Evolutionary conservation across 2,329 filamentous ascomycete genomes (phyloP).

Genomic region (Cytospora leucostoma): DNA sequence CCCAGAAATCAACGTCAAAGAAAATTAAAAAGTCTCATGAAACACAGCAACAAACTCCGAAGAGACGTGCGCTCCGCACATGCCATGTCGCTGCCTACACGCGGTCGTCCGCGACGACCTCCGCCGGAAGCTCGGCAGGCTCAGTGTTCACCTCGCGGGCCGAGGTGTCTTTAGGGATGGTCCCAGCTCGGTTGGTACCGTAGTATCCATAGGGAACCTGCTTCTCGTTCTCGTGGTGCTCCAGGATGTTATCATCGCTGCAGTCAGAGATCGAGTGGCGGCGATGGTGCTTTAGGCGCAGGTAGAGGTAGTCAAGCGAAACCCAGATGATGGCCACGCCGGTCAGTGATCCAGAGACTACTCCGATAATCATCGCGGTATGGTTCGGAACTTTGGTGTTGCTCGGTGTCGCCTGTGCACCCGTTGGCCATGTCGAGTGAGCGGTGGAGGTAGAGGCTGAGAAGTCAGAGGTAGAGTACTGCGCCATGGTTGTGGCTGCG

Average conservation of each 20-base stretch:
- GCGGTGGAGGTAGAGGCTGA: no score
- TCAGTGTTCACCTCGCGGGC: background rate
- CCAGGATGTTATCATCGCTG: background rate
- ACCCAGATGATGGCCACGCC: conserved; percentile 37
- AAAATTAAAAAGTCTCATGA: background rate
- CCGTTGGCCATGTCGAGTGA: background rate
- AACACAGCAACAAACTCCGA: background rate
- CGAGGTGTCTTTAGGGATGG: background rate
- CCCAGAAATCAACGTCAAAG: background rate
- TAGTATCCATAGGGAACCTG: background rate
- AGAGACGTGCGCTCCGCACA: background rate
- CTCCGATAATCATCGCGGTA: conserved; percentile 39
- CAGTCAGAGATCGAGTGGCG: background rate
- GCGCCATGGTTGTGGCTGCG: background rate
- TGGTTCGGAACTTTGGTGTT: conserved; percentile 29
- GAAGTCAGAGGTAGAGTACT: background rate
- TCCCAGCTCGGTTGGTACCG: background rate
- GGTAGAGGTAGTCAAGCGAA: conserved; percentile 31
- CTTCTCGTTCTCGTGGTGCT: background rate
- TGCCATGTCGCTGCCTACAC: background rate
- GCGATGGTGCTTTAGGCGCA: background rate
- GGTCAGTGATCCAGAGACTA: conserved; percentile 39
- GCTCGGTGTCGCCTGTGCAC: background rate
- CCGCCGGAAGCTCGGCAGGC: background rate
- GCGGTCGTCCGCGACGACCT: background rate